These are phyloP conservation scores for Fusarium sacchari DNA, from an alignment of 2,329 filamentous ascomycete genomes.

Conservation along the genomic window DNA sequence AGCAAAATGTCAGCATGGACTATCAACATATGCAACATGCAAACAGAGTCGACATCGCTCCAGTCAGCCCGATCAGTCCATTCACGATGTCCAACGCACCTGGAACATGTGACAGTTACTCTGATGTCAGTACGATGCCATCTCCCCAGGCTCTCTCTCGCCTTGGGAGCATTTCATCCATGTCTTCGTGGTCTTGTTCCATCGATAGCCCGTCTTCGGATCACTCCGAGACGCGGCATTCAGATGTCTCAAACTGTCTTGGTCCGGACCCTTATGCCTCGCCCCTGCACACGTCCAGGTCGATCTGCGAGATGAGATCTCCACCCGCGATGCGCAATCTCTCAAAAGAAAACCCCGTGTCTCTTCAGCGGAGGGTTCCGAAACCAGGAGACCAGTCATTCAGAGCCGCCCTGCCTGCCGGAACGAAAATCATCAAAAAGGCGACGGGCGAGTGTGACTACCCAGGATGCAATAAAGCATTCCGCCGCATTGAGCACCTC, in stretches of 20 bases:
- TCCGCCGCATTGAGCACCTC: conserved; percentile 63
- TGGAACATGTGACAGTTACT: neutral
- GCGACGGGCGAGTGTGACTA: conserved; percentile 57
- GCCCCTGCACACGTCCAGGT: conserved; percentile 44
- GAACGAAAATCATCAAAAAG: conserved; percentile 49
- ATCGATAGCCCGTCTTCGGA: conserved; percentile 52
- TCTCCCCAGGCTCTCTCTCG: conserved; percentile 50
- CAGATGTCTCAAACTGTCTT: conserved; percentile 45
- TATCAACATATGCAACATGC: neutral
- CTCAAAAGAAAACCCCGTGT: conserved; percentile 54
- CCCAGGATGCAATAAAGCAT: conserved; percentile 58
- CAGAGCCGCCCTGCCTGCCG: conserved; percentile 37
- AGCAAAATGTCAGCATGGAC: neutral
- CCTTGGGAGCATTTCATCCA: conserved; percentile 49
- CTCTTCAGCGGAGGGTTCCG: conserved; percentile 51
- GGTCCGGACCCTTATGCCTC: conserved; percentile 48
- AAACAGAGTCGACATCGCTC: neutral
- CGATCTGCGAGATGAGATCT: conserved; percentile 45
- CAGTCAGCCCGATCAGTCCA: neutral
- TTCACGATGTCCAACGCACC: neutral
- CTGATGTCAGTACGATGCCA: conserved; percentile 40
- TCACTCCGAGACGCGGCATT: conserved; percentile 48
- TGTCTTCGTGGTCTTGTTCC: conserved; percentile 51
- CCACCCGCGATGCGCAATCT: conserved; percentile 53
- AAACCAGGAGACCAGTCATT: conserved; percentile 34